phyloP scores from a whole-genome alignment of 2,329 filamentous ascomycete genomes.

The Grosmannia huntii region DNA sequence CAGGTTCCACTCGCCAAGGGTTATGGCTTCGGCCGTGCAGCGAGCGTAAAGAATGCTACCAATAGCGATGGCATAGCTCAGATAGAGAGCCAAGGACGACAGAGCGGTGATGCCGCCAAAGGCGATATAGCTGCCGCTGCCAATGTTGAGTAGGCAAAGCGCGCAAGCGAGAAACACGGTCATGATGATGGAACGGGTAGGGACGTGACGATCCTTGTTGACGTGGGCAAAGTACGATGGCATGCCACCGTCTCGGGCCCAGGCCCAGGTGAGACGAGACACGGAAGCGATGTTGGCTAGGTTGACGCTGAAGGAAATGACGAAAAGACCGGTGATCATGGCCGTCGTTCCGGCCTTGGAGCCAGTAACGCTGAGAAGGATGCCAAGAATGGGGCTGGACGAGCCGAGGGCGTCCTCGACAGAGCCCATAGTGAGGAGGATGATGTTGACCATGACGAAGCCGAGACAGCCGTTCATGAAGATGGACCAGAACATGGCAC shows the following conservation, averaged over 20 bases:
- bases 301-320: slow-evolving; percentile 18
- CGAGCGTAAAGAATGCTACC: slow-evolving; percentile 8
- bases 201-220: slow-evolving; percentile 20
- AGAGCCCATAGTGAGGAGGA: slow-evolving; percentile 30
- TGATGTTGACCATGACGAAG: slow-evolving; percentile 26
- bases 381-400: slow-evolving; percentile 28
- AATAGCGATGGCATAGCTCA: slow-evolving; percentile 11
- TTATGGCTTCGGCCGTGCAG: neutral
- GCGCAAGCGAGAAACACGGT: slow-evolving; percentile 12
- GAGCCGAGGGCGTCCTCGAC: slow-evolving; percentile 20
- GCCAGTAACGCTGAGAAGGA: slow-evolving; percentile 20
- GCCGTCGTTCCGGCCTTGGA: slow-evolving; percentile 26
- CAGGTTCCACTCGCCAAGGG: slow-evolving; percentile 8
- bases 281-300: slow-evolving; percentile 31
- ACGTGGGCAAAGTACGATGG: slow-evolving; percentile 12
- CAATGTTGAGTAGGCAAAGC: slow-evolving; percentile 20
- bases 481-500: slow-evolving; percentile 29
- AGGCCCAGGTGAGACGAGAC: slow-evolving; percentile 35
- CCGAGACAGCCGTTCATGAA: slow-evolving; percentile 28
- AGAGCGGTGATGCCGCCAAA: slow-evolving; percentile 26
- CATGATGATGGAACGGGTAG: slow-evolving; percentile 23
- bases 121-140: slow-evolving; percentile 20
- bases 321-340: slow-evolving; percentile 25
- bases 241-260: slow-evolving; percentile 30
- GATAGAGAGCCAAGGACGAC: slow-evolving; percentile 15